Percentiles rank a stretch among this genome's conserved stretches.
These are phyloP conservation scores for Suillus americanus DNA, from an alignment of 768 basidiomycete genomes.

Conservation along the genomic window DNA sequence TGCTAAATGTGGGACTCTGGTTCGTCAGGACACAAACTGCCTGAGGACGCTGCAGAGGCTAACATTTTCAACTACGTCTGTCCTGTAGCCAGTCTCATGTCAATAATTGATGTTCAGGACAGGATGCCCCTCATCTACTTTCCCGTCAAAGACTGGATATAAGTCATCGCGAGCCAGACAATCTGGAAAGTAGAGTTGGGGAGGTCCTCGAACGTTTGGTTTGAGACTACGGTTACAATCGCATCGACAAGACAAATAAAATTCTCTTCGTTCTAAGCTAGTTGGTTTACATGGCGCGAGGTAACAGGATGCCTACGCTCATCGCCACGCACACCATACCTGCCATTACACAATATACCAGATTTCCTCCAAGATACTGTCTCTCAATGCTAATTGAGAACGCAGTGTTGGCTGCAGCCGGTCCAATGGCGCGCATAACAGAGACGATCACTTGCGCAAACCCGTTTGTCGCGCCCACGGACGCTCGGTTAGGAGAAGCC, in stretches of 20 bases:
- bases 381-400: conserved; percentile 27
- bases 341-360: conserved; percentile 49
- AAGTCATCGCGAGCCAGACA: not conserved
- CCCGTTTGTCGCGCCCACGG: conserved; percentile 74
- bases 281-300: not conserved
- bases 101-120: too few species aligned
- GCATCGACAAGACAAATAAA: not conserved
- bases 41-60: not conserved
- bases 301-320: not conserved
- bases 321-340: conserved; percentile 27
- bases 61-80: not conserved
- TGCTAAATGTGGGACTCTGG: not conserved
- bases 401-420: conserved; percentile 25
- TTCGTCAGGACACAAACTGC: not conserved
- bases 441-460: conserved; percentile 33
- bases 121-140: too few species aligned
- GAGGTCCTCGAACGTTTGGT: not conserved
- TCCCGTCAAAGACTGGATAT: not conserved
- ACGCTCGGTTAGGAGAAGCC: conserved; percentile 64
- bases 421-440: conserved; percentile 26
- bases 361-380: conserved; percentile 46
- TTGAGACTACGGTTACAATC: not conserved
- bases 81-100: too few species aligned
- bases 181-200: not conserved
- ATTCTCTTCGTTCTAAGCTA: not conserved